Base-by-base conservation (phyloP, 176 grass and related monocot species). In the Paspalum notatum region DNA sequence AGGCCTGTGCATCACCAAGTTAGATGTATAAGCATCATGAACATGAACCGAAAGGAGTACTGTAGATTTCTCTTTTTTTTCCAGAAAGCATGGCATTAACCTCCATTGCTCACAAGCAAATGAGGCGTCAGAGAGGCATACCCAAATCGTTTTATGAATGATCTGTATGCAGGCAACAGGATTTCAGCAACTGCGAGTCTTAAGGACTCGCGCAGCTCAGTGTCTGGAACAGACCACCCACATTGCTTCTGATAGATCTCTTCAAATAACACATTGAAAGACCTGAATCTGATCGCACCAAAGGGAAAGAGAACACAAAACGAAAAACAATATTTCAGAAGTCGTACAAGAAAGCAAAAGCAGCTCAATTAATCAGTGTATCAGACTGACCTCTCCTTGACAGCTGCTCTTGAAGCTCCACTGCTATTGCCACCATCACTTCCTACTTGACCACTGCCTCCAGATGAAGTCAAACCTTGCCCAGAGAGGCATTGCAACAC, bases 181-280 rank as follows among this genome's bases (percentile, higher is more conserved):
- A 98, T 85, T 88, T 93, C 96, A 32, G 96, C 96, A 69, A 99
- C 91, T 1, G 92, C 96, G 42, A 95, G 90, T 75, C 90, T 85
- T 45, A 95, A 60, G 68, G 93, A 99, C 45, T 99, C 92, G 0
- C 92, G 81, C 62, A 99, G 72, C 57, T 99, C 92, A 18, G 89
- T 89, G 76, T 99, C 96, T 76, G 96, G 96, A 62, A 99, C 92
- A 0, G 92, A 88, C 92, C 96, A 99, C 27, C 91, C 88, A 85
- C 88, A 88, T 37, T 99, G 96, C 71, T 88, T 95, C 83, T 95
- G 96, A 53, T 95, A 90, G 22, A 91, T 87, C 84, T 99, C 96
- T 42, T 99, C 96, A 55, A 99, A 95, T 70, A 93, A 81, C 18
- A 82, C 9, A 59, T 91, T 95, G 78, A 99, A 99, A 80, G 88